Evolutionary conservation across 176 grass and related monocot genomes (phyloP).

Genomic region (Bolboschoenus planiculmis): DNA sequence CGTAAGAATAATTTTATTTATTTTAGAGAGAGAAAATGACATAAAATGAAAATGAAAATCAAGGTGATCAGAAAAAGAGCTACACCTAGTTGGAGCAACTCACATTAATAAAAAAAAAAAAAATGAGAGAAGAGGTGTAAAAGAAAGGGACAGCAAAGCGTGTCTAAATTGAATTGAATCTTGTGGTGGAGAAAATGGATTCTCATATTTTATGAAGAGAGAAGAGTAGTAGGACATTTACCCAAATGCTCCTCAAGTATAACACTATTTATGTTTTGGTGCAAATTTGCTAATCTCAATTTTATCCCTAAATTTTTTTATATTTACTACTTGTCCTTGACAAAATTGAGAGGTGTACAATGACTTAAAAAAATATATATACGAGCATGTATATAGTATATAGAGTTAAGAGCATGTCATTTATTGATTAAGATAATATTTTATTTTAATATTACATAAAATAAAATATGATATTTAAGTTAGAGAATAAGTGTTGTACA

Average conservation of each 20-base stretch:
- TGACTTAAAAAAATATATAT: neutral
- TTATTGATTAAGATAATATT: no score
- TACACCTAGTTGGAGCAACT: neutral
- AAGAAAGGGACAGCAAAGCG: slow-evolving; percentile 18
- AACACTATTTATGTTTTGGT: neutral
- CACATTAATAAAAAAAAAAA: neutral
- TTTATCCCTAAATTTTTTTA: neutral
- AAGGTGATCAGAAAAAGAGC: neutral
- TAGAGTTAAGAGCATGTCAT: neutral
- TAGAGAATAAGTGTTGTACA: neutral
- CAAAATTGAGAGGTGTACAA: neutral
- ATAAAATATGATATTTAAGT: neutral
- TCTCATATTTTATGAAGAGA: neutral
- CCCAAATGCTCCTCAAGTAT: neutral
- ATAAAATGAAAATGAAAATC: no score
- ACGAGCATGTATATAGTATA: neutral
- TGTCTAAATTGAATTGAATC: slow-evolving; percentile 16
- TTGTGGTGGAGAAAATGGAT: slow-evolving; percentile 5
- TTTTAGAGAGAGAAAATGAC: no score
- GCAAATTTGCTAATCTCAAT: neutral
- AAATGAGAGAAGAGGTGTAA: slow-evolving; percentile 6
- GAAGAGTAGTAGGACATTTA: neutral
- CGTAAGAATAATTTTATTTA: no score
- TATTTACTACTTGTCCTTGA: neutral
- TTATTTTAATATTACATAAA: neutral